Conservation (phyloP, 176 grass and related monocot species). For the Carex myosuroides region DNA sequence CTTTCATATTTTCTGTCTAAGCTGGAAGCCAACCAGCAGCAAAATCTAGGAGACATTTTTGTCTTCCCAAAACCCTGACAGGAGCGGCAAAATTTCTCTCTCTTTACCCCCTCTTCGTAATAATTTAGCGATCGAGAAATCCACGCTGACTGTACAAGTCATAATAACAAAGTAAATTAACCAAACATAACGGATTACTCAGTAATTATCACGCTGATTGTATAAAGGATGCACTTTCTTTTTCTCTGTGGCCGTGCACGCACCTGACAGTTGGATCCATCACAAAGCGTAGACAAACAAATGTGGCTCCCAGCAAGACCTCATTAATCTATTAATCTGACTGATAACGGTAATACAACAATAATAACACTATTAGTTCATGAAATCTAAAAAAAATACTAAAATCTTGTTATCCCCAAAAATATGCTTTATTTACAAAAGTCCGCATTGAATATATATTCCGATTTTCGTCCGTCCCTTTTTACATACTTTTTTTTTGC, state of each 20-base stretch:
- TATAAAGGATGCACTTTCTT: not conserved
- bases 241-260: not conserved
- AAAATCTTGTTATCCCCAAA: not conserved
- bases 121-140: not conserved
- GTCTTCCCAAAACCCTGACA: constrained; percentile 14
- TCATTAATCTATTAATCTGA: not conserved
- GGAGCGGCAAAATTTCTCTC: not conserved
- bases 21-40: constrained; percentile 8
- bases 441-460: not conserved
- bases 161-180: not conserved
- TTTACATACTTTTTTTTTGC: too few relatives aligned
- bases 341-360: not conserved
- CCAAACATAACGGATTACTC: not conserved
- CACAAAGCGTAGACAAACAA: not conserved
- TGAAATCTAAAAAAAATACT: not conserved
- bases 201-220: not conserved
- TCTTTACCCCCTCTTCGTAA: not conserved
- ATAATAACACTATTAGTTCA: not conserved
- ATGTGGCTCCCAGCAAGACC: not conserved
- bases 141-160: not conserved
- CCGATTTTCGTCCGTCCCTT: not conserved
- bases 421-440: not conserved
- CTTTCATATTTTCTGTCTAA: not conserved
- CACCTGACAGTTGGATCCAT: not conserved
- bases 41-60: constrained; percentile 19